These are phyloP conservation scores for Boletellus sp. DNA, from an alignment of 1,284 basidiomycete species.

Conservation along the genomic window DNA sequence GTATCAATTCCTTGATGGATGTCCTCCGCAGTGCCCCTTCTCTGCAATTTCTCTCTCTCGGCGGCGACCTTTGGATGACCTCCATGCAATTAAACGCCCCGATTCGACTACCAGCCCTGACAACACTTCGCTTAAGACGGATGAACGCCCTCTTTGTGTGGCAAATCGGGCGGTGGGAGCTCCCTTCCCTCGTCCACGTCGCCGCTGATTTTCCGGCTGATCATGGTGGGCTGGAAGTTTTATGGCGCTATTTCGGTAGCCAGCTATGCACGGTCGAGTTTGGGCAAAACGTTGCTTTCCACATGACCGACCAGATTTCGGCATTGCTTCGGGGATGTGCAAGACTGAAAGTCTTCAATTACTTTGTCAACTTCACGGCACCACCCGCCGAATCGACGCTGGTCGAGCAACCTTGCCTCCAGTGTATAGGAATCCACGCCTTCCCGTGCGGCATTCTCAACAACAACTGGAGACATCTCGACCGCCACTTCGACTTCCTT, in stretches of 20 bases:
- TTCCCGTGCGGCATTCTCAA: conserved; percentile 39
- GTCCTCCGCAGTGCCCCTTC: conserved; percentile 53
- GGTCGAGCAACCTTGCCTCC: conserved; percentile 36
- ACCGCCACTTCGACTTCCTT: conserved; percentile 45
- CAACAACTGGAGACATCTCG: conserved; percentile 43
- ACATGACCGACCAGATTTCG: conserved; percentile 44
- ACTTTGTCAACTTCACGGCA: conserved; percentile 52
- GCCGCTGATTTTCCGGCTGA: conserved; percentile 34
- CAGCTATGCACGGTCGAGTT: conserved; percentile 57
- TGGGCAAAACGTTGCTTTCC: conserved; percentile 51
- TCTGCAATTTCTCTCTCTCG: conserved; percentile 55
- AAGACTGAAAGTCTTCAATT: conserved; percentile 51
- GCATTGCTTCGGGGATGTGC: conserved; percentile 46
- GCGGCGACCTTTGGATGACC: conserved; percentile 42
- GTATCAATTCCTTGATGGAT: conserved; percentile 57
- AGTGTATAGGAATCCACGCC: conserved; percentile 49
- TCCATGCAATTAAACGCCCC: conserved; percentile 21
- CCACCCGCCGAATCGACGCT: conserved; percentile 25
- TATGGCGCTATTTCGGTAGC: conserved; percentile 49
- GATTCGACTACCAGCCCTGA: conserved; percentile 41
- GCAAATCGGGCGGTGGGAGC: conserved; percentile 47
- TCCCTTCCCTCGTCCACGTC: conserved; percentile 49
- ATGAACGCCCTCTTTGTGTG: conserved; percentile 49
- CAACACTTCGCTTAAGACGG: conserved; percentile 51
- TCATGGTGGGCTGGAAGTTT: conserved; percentile 24